phyloP scores from a whole-genome alignment of 2,329 filamentous ascomycete genomes.

The Colletotrichum kahawae region DNA sequence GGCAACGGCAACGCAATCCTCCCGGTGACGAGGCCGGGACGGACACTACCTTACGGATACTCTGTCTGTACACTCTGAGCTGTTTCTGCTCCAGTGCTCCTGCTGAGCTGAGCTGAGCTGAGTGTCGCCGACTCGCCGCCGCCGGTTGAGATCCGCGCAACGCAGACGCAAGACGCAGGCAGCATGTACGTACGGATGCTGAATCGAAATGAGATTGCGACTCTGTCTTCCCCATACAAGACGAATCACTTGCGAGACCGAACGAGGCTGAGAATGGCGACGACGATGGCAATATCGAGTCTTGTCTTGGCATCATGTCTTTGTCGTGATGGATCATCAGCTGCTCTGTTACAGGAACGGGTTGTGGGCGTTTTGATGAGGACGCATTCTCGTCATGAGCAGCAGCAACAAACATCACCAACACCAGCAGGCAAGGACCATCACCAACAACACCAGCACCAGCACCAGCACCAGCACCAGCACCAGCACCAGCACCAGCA shows the following conservation, averaged over 20 bases:
- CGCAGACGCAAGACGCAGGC: background rate
- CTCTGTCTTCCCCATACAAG: background rate
- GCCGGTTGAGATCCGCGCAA: background rate
- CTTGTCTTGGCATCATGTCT: background rate
- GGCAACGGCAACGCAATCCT: slow-evolving; percentile 9
- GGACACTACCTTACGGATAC: background rate
- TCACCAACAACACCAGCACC: background rate
- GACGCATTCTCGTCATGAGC: background rate
- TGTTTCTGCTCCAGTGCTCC: background rate
- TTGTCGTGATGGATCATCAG: background rate
- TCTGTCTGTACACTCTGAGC: background rate
- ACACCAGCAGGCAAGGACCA: background rate
- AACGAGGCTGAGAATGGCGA: slow-evolving; percentile 7
- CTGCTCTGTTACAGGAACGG: background rate
- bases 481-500: background rate
- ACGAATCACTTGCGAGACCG: background rate
- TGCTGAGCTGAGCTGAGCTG: background rate
- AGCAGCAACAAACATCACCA: background rate
- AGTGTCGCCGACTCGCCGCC: background rate
- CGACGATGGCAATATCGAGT: background rate
- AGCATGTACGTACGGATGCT: background rate
- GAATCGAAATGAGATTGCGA: background rate
- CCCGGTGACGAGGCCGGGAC: slow-evolving; percentile 1
- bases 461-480: background rate
- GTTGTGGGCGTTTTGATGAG: background rate